Conservation (phyloP, 2,329 filamentous ascomycete genomes). For the Cytospora piceicola region DNA sequence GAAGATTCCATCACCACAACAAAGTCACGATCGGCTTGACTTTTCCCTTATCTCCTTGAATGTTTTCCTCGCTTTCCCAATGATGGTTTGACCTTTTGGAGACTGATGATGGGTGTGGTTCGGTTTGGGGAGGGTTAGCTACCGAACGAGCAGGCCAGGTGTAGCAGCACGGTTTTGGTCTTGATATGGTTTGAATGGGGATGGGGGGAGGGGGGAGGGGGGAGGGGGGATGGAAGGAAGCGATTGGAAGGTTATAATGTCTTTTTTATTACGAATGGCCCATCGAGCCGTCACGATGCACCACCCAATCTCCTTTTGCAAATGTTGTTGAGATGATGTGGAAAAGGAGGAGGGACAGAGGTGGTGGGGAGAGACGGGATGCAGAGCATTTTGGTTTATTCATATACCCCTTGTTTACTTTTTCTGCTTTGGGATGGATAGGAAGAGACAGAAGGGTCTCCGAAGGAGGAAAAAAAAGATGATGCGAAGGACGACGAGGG, state of each 20-base stretch:
- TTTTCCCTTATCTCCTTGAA: not conserved
- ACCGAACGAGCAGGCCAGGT: not conserved
- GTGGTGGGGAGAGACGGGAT: not conserved
- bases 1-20: conserved; percentile 6
- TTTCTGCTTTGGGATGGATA: conserved; percentile 10
- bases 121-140: not conserved
- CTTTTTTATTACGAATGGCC: conserved; percentile 11
- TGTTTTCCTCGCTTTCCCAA: not conserved
- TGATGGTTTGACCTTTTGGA: not conserved
- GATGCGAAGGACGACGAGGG: conserved; percentile 12
- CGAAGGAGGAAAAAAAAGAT: not conserved
- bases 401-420: conserved; percentile 22
- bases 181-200: not conserved
- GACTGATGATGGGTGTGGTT: not conserved
- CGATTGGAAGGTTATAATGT: not conserved
- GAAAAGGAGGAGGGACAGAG: not conserved
- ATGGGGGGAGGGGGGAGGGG: not conserved
- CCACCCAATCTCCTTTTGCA: not conserved
- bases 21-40: conserved; percentile 11
- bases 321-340: not conserved
- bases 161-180: conserved; percentile 2
- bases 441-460: conserved; percentile 1
- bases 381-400: conserved; percentile 14
- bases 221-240: not conserved
- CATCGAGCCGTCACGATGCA: not conserved